Base-by-base conservation (phyloP, 805 yeast genomes). In the Kazachstania kunashirensis region DNA sequence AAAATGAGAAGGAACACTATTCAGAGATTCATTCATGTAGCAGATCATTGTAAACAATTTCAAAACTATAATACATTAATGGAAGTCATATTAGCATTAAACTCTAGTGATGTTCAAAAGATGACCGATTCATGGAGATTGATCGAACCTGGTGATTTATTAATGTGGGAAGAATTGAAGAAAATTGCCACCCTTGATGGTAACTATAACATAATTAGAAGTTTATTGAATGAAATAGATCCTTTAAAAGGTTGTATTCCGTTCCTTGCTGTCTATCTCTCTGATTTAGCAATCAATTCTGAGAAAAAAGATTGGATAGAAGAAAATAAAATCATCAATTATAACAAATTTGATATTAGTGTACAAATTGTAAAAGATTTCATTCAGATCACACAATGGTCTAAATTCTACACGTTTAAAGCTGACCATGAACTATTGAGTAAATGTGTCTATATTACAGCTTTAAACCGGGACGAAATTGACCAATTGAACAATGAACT, bases 21-120 rank as follows among this genome's bases (percentile, higher is more conserved):
- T n/a, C 77, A 85, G n/a, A 67, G 89, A 46, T 85, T 83, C 49
- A 84, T 89, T 40, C 95, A 84, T 48, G 63, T 89, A 38, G 96
- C 95, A 0, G 77, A 78, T 39, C 74, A 77, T 46, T 79, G 95
- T 55, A 68, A 69, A 31, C 60, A 61, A 10, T 53, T 81, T 38
- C 96, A 88, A 55, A 89, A 89, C 58, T 86, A 69, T 55, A 77
- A 95, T 8, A 81, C 96, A 0, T 63, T 85, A 59, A 81, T 85
- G 80, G 96, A 89, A 59, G 75, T 92, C 30, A 70, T 84, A 11
- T 64, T 88, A 37, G 96, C 95, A 0, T 66, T 89, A 42, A 79
- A 79, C 16, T 75, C 92, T 4, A 73, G 69, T 25, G 70, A 72
- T 40, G 67, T 84, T 30, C 73, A 70, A 52, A 66, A 69, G 41